phyloP scores from a whole-genome alignment of 1,139 yeast species.

The Martiniozyma asiatica region DNA sequence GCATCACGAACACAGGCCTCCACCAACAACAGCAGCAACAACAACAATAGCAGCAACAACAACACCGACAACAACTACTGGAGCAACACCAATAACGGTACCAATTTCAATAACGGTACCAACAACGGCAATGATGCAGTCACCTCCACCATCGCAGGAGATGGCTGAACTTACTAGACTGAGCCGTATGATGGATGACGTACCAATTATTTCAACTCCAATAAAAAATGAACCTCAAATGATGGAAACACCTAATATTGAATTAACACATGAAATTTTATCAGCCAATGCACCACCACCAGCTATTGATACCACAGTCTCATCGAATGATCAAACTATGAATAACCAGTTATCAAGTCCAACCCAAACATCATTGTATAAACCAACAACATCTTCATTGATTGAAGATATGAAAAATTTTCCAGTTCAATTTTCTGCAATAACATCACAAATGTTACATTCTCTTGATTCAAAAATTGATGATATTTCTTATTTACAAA shows the following conservation, averaged over 20 bases:
- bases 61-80: too few relatives aligned
- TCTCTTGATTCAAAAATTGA: conserved; percentile 3
- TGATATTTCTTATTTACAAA: conserved; percentile 3
- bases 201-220: too few relatives aligned
- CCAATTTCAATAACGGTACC: background rate
- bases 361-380: background rate
- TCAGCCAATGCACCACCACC: too few relatives aligned
- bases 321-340: too few relatives aligned
- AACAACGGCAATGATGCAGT: conserved; percentile 3
- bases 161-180: too few relatives aligned
- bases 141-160: conserved; percentile 1
- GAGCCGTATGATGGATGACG: too few relatives aligned
- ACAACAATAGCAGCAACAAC: background rate
- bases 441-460: too few relatives aligned
- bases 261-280: background rate
- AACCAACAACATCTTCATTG: background rate
- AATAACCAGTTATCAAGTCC: too few relatives aligned
- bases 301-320: too few relatives aligned
- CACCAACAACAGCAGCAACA: background rate
- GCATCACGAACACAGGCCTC: too few relatives aligned
- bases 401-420: conserved; percentile 1
- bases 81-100: too few relatives aligned
- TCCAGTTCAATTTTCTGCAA: conserved; percentile 1
- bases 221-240: too few relatives aligned
- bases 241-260: background rate